Evolutionary conservation across 139 green algal genomes (phyloP).

Genomic region (Chlamydomonas applanata): DNA sequence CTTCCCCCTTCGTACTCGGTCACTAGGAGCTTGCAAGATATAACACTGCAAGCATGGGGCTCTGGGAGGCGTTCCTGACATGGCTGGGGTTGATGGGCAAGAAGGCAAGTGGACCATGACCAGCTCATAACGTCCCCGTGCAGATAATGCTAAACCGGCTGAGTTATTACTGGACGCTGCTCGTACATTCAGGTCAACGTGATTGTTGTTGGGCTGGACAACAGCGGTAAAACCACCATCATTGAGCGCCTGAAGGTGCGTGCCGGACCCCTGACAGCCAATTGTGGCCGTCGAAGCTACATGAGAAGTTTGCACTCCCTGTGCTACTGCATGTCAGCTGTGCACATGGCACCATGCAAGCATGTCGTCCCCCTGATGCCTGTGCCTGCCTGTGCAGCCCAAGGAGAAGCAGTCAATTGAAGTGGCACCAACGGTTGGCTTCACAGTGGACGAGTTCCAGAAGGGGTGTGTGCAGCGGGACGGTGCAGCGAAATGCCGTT

Average conservation of each 20-base stretch:
- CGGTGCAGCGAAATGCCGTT: conserved; percentile 1
- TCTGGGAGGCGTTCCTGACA: conserved; percentile 23
- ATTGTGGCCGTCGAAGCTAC: background rate
- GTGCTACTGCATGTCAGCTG: background rate
- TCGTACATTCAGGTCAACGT: conserved; percentile 61
- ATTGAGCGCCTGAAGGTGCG: conserved; percentile 71
- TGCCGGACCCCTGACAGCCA: background rate
- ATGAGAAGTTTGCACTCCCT: background rate
- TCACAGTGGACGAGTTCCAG: conserved; percentile 67
- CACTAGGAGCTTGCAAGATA: too few relatives aligned
- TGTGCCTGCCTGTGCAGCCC: conserved; percentile 37
- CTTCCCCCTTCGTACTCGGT: too few relatives aligned
- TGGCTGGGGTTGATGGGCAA: conserved; percentile 19
- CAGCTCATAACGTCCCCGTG: background rate
- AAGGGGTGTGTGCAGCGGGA: conserved; percentile 44
- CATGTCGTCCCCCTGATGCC: too few relatives aligned
- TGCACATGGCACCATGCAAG: background rate
- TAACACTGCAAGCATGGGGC: conserved; percentile 12
- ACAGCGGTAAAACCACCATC: conserved; percentile 80
- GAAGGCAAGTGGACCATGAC: conserved; percentile 10
- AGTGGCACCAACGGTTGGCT: conserved; percentile 71
- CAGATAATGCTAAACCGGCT: too few relatives aligned
- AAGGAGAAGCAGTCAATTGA: conserved; percentile 42
- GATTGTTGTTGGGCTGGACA: conserved; percentile 79
- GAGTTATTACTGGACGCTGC: background rate